Evolutionary conservation across 176 grass and related monocot genomes (phyloP).

Genomic region (Pharus latifolius): DNA sequence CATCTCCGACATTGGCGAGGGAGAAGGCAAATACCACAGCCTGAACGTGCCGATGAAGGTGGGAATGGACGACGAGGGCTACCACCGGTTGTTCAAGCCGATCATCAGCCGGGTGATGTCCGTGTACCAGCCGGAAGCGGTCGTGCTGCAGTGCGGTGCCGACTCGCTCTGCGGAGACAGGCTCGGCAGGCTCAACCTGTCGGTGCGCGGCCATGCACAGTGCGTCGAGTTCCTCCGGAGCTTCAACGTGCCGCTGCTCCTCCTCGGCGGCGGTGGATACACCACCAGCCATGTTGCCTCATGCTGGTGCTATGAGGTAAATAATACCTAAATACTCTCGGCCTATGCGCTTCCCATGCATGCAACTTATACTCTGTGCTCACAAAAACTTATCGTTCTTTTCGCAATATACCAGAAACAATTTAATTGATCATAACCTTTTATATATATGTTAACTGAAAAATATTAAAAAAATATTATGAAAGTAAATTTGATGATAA

Average conservation of each 20-base stretch:
- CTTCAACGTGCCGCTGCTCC: conserved; percentile 36
- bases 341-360: too few relatives aligned
- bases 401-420: too few relatives aligned
- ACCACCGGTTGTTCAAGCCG: neutral
- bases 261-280: conserved; percentile 86
- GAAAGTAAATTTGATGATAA: too few relatives aligned
- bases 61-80: conserved; percentile 54
- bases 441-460: too few relatives aligned
- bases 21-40: conserved; percentile 14
- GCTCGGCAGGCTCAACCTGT: conserved; percentile 44
- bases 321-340: too few relatives aligned
- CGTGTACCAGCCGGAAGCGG: conserved; percentile 3
- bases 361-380: too few relatives aligned
- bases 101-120: neutral
- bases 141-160: conserved; percentile 34
- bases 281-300: conserved; percentile 64
- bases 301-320: conserved; percentile 85
- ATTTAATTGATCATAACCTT: too few relatives aligned
- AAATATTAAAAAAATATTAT: too few relatives aligned
- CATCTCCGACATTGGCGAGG: conserved; percentile 13
- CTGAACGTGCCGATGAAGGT: conserved; percentile 45
- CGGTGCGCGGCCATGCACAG: conserved; percentile 38
- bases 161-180: conserved; percentile 41
- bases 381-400: too few relatives aligned
- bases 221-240: conserved; percentile 5